Base-by-base conservation (phyloP, 1,284 basidiomycete species). In the Thelephora terrestris region DNA sequence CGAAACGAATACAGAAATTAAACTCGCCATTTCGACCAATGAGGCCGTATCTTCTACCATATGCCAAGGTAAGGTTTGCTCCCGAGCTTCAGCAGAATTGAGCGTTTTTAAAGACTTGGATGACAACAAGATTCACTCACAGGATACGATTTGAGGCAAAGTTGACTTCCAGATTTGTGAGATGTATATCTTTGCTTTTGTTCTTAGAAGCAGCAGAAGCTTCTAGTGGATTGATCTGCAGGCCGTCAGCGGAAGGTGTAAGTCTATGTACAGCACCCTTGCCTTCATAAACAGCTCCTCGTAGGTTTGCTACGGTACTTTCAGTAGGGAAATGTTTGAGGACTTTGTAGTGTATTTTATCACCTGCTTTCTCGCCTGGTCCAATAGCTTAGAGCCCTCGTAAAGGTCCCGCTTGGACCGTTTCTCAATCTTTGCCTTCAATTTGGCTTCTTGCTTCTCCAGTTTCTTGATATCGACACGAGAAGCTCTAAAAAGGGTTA, bases 391-490 rank as follows among this genome's bases (percentile, higher is more conserved):
- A 20, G 90, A 94, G 16, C 93, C 93, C 65, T 98, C 94, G 67
- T 97, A 99, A 37, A 97, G 73, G 68, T 92, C 89, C 56, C 88
- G 73, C 52, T 81, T 80, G 7, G 89, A 78, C 42, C 94, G 81
- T 69, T 99, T 99, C 68, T 97, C 93, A 55, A 97, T 92, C 70
- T 99, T 99, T 37, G 93, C 85, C 71, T 85, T 85, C 52, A 99
- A 83, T 67, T 99, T 99, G 3, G 93, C 91, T 67, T 99, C 96
- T 57, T 96, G 93, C 66, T 98, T 98, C 65, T 97, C 96, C 16
- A 99, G 80, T 62, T 97, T 98, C 70, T 91, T 94, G 54, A 99
- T 80, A 71, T 99, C 96, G 49, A 99, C 96, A 43, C 91, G 85
- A 43, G 93, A 94, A 27, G 90, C 91, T 66, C 90, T 90, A 56